Evolutionary conservation across 2,329 filamentous ascomycete species (phyloP), one percentile per base, ranked within the genome.

Genomic region (Dendryphion nanum): DNA sequence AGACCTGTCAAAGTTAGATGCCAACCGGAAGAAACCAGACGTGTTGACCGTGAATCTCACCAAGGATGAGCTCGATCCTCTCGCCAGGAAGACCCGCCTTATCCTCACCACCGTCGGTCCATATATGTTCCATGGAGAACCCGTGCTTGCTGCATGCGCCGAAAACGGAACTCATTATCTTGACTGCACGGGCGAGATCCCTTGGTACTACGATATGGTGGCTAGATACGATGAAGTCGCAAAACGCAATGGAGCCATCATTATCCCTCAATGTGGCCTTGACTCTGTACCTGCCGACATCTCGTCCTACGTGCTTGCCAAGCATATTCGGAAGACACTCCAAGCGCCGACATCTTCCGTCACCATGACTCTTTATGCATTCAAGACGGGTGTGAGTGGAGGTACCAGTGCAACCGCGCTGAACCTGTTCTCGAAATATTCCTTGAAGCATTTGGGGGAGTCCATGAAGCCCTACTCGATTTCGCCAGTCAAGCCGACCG

Each of bases 321-420:
- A 71, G 16, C 62, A 75, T 34, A 68, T 82, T 33, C 76, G 77
- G 30, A 67, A 73, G 33, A 70, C 74, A 10, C 66, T 77, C 35
- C 68, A 71, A 6, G 68, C 70, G 18, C 70, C 72, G 17, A 76
- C 75, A 4, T 64, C 67, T 35, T 71, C 78, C 35, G 66, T 81
- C 30, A 67, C 76, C 29, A 64, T 74, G 47, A 72, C 70, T 3
- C 67, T 81, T 16, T 73, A 80, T 50, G 73, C 76, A 17, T 45
- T 79, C 37, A 79, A 78, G 57, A 42, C 38, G 6, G 53, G 54
- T 8, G 33, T 54, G 32, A 80, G 76, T 37, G 80, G 80, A 18
- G 80, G 80, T 23, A 82, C 71, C 5, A 66, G 90, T 4, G 74
- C 78, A 21, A 89, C 88, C 0, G 69, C 82, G 4, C 63, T 96